Evolutionary conservation across 768 basidiomycete genomes (phyloP).

Genomic region (Xerocomellus chrysenteron): DNA sequence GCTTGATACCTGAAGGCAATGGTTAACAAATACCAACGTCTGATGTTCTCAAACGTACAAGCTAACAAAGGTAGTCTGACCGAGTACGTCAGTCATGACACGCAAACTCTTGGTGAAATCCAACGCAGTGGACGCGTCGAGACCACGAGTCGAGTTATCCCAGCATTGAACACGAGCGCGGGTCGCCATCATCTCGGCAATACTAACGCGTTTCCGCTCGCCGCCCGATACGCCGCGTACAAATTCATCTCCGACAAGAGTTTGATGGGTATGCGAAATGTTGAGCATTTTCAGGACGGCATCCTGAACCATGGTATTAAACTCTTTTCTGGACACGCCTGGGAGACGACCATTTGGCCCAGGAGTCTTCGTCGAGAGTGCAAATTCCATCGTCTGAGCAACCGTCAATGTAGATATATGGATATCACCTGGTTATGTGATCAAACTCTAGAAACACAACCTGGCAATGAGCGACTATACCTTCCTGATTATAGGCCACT

Average conservation of each 20-base stretch:
- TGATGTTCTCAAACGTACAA: conserved; percentile 42
- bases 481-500: conserved; percentile 77
- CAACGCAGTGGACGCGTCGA: conserved; percentile 85
- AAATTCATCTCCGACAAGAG: conserved; percentile 84
- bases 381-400: conserved; percentile 71
- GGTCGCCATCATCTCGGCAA: conserved; percentile 85
- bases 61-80: conserved; percentile 78
- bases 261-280: conserved; percentile 73
- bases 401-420: conserved; percentile 84
- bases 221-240: conserved; percentile 81
- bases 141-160: conserved; percentile 80
- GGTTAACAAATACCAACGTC: background rate
- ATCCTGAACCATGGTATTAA: conserved; percentile 54
- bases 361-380: conserved; percentile 71
- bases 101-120: conserved; percentile 81
- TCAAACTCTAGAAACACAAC: background rate
- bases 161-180: conserved; percentile 79
- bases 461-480: conserved; percentile 28
- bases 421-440: conserved; percentile 55
- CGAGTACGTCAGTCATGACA: conserved; percentile 79
- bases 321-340: conserved; percentile 59
- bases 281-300: conserved; percentile 77
- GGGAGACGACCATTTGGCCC: conserved; percentile 72
- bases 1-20: conserved; percentile 61
- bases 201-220: conserved; percentile 77